These are phyloP conservation scores for Pseudogymnoascus sp. DNA, from an alignment of 2,329 filamentous ascomycete species.

Conservation along the genomic window DNA sequence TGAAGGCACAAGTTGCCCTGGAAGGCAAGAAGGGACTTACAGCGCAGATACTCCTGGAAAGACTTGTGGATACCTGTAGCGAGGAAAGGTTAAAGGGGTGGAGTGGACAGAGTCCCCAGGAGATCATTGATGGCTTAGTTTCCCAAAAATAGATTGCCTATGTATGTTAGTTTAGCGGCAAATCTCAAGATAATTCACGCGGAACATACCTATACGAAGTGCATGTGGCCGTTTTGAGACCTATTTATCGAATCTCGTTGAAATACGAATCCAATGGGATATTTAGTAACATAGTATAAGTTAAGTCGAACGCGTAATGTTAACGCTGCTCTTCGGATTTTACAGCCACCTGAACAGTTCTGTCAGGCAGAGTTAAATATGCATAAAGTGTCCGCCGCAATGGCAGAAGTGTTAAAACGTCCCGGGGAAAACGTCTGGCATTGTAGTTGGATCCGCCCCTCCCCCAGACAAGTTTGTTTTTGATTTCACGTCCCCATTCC, in stretches of 20 bases:
- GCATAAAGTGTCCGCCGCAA: background rate
- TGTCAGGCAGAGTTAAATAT: background rate
- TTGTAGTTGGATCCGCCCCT: background rate
- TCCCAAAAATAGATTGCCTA: conserved; percentile 4
- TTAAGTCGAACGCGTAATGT: background rate
- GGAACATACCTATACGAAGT: background rate
- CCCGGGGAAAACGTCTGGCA: background rate
- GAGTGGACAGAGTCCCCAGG: conserved; percentile 44
- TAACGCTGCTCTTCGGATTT: background rate
- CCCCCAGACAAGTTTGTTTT: background rate
- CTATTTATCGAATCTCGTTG: background rate
- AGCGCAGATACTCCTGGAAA: conserved; percentile 48
- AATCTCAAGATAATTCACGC: background rate
- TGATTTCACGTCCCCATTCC: background rate
- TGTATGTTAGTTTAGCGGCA: conserved; percentile 5
- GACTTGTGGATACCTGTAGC: conserved; percentile 61
- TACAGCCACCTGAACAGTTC: background rate
- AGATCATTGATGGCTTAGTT: conserved; percentile 13
- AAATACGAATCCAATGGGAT: background rate
- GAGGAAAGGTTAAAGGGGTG: conserved; percentile 58
- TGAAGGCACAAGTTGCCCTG: conserved; percentile 53
- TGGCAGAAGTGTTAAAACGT: too few relatives aligned
- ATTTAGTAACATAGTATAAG: background rate
- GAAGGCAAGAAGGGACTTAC: conserved; percentile 44
- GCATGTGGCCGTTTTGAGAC: background rate